A percentile compares a stretch with the other conserved stretches of the same genome.
Conservation (phyloP, 2,329 filamentous ascomycete genomes). For the Monosporascus sp. region DNA sequence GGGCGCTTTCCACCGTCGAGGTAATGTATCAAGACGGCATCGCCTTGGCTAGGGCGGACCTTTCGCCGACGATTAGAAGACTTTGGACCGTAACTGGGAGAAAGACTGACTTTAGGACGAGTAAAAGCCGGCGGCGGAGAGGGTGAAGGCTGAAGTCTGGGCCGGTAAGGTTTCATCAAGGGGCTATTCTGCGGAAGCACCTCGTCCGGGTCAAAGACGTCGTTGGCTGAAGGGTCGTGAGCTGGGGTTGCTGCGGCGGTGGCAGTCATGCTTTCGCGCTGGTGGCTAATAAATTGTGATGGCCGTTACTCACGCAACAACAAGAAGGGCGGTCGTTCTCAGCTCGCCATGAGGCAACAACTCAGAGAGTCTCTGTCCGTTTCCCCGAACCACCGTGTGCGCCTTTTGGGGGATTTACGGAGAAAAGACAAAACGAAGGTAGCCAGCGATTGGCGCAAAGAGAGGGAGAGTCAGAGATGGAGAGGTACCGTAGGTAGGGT, state of each 20-base stretch:
- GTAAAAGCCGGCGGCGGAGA: slow-evolving; percentile 43
- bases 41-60: slow-evolving; percentile 52
- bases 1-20: slow-evolving; percentile 59
- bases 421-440: background rate
- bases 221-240: slow-evolving; percentile 28
- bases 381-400: too few species aligned
- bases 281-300: slow-evolving; percentile 17
- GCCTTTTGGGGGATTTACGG: background rate
- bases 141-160: slow-evolving; percentile 44
- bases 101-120: slow-evolving; percentile 38
- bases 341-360: background rate
- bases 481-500: background rate
- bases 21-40: slow-evolving; percentile 61
- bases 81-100: slow-evolving; percentile 34
- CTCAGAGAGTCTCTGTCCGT: background rate
- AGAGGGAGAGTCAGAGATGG: background rate
- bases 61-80: slow-evolving; percentile 50
- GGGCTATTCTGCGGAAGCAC: slow-evolving; percentile 36
- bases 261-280: slow-evolving; percentile 27
- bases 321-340: background rate
- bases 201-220: slow-evolving; percentile 44
- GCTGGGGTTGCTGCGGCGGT: slow-evolving; percentile 22
- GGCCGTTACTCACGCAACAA: slow-evolving; percentile 26
- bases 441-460: background rate
- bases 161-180: slow-evolving; percentile 33